Base-by-base conservation (phyloP, 1,284 basidiomycete genomes). In the Spongispora temasekensis region DNA sequence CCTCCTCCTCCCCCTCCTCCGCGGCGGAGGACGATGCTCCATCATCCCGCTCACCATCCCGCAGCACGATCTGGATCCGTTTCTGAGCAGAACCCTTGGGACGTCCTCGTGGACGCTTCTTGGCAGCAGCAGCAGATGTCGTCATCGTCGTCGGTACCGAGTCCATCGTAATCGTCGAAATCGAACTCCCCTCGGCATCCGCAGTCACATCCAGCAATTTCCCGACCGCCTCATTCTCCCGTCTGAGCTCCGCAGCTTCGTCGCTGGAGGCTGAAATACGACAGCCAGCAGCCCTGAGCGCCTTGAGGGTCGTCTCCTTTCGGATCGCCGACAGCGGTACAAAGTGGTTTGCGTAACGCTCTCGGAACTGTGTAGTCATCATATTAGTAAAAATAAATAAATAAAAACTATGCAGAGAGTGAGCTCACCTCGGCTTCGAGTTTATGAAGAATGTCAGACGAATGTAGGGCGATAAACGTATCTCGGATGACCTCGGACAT, bases 401-500 rank as follows among this genome's bases (percentile, higher is more conserved):
- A 31, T 28, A 48, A 10, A 44, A 48, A n/a, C 8, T 2, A 7
- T 8, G 50, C n/a, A 30, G 21, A 21, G 17, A n/a, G 2, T 1
- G 3, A 51, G n/a, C 77, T 53, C 65, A 88, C 87, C 82, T 93
- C 90, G 2, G 76, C 72, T 17, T 80, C 75, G 4, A 92, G 81
- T 65, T 80, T 83, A 46, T 70, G 69, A 2, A 98, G 83, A 28
- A 98, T 88, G 72, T 97, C 88, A 23, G 92, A 90, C 23, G 89
- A 90, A 75, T 99, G 97, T 12, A 99, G 81, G 5, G 91, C 88
- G 64, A 99, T 93, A 75, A 99, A 99, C 0, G 94, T 94, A 55
- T 97, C 93, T 31, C 97, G 90, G 67, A 99, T 96, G 67, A 93
- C 83, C 53, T 82, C 82, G 1, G 93, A 93, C 95, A 99, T 97